These are phyloP conservation scores for Microbotryomycetes sp. DNA, from an alignment of 1,284 basidiomycete species.

Conservation along the genomic window DNA sequence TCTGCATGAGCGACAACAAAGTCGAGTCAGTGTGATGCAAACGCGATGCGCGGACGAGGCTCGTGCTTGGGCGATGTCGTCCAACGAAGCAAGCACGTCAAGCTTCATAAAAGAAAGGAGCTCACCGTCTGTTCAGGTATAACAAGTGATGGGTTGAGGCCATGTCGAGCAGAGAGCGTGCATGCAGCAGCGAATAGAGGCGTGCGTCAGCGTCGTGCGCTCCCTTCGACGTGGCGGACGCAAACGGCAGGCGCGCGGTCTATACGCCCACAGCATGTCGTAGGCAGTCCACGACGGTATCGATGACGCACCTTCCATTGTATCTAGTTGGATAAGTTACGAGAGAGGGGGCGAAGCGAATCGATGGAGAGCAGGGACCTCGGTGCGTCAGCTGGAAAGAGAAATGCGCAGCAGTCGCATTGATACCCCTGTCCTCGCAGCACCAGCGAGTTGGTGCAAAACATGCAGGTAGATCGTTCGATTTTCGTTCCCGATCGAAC, in stretches of 20 bases:
- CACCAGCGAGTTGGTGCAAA: no score
- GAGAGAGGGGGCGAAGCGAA: not conserved
- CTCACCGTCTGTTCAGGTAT: not conserved
- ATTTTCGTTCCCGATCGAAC: no score
- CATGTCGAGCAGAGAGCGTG: not conserved
- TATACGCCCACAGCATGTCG: not conserved
- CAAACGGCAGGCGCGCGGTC: not conserved
- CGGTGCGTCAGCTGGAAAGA: no score
- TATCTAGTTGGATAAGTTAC: not conserved
- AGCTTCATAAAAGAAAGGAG: no score
- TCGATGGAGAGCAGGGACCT: no score
- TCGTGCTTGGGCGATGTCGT: no score
- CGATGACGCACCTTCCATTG: conserved; percentile 15
- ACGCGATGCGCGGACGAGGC: not conserved
- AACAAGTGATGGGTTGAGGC: no score
- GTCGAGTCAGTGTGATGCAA: not conserved
- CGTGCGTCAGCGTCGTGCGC: not conserved
- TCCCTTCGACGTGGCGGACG: not conserved
- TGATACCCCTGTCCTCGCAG: no score
- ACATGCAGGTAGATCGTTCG: no score
- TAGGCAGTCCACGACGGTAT: not conserved
- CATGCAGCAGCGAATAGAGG: not conserved
- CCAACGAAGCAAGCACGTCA: not conserved
- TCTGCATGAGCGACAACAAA: conserved; percentile 17
- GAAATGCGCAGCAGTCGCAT: no score